Percentiles rank a stretch among this genome's conserved stretches.
These are phyloP conservation scores for Colletotrichum sp. DNA, from an alignment of 2,329 filamentous ascomycete species.

Conservation along the genomic window DNA sequence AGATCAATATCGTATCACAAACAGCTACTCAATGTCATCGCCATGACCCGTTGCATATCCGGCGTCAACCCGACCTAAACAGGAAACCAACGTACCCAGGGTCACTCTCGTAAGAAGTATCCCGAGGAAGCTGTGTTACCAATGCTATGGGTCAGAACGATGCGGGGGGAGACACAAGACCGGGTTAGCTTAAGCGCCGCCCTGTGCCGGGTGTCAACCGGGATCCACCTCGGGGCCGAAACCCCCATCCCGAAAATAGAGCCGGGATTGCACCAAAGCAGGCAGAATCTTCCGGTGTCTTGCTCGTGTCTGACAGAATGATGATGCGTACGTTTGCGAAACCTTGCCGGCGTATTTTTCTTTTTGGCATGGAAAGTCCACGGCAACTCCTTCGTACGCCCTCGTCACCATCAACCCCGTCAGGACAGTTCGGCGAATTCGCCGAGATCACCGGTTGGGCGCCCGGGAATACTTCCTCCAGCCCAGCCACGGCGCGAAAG, in stretches of 20 bases:
- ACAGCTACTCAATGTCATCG: background rate
- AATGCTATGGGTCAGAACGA: background rate
- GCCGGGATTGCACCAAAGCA: background rate
- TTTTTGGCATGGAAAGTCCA: background rate
- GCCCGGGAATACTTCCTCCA: background rate
- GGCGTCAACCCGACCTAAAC: background rate
- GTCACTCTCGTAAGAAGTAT: background rate
- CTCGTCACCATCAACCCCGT: background rate
- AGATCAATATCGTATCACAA: background rate
- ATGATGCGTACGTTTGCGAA: background rate
- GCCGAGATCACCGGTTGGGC: background rate
- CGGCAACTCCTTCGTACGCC: background rate
- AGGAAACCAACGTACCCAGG: background rate
- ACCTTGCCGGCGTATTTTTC: background rate
- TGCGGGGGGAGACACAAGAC: background rate
- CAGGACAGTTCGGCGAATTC: background rate
- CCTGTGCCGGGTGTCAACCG: background rate
- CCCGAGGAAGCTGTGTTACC: background rate
- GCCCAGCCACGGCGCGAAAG: background rate
- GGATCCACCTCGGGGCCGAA: background rate
- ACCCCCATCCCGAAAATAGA: background rate
- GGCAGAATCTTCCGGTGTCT: background rate
- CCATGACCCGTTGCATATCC: background rate
- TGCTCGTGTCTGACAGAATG: background rate
- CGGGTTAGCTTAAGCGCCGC: background rate